A percentile compares a stretch with the other conserved stretches of the same genome.
Conservation (phyloP, 73 alveolate species). For the Diophrys sp. region DNA sequence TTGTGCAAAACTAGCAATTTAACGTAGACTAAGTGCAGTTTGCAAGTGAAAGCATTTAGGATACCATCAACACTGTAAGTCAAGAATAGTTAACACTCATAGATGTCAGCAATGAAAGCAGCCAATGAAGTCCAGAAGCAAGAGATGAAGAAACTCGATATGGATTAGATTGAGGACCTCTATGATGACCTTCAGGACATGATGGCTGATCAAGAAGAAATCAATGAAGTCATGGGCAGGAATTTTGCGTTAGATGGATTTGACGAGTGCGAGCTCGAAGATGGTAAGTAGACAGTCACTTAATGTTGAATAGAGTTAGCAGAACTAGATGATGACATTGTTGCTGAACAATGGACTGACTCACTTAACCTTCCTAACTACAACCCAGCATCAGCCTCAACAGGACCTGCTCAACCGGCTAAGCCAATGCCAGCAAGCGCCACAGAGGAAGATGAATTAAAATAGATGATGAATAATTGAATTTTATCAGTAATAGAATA, state of each 20-base stretch:
- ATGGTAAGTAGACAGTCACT: no score
- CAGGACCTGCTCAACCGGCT: constrained; percentile 12
- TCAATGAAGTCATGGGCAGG: constrained; percentile 62
- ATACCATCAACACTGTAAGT: constrained; percentile 61
- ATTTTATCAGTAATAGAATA: neutral
- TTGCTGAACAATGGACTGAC: constrained; percentile 46
- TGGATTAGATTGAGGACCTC: constrained; percentile 61
- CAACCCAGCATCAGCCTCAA: constrained; percentile 17
- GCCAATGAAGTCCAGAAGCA: constrained; percentile 53
- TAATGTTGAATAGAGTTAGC: no score
- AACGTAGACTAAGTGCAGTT: constrained; percentile 67
- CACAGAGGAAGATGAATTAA: constrained; percentile 39
- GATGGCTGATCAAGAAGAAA: constrained; percentile 77
- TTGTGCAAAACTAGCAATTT: constrained; percentile 56
- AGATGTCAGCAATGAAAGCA: constrained; percentile 59
- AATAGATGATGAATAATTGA: constrained; percentile 42
- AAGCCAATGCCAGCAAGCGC: neutral
- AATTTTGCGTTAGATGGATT: constrained; percentile 51
- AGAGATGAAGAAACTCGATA: constrained; percentile 57
- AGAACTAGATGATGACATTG: constrained; percentile 67
- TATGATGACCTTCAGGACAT: constrained; percentile 69
- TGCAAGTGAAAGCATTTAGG: constrained; percentile 49
- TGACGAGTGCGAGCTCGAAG: constrained; percentile 66
- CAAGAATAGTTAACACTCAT: no score
- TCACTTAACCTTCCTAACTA: constrained; percentile 37